A percentile compares a stretch with the other conserved stretches of the same genome.
These are phyloP conservation scores for Rhododendron vialii DNA, from an alignment of 148 eudicot species.

Conservation along the genomic window DNA sequence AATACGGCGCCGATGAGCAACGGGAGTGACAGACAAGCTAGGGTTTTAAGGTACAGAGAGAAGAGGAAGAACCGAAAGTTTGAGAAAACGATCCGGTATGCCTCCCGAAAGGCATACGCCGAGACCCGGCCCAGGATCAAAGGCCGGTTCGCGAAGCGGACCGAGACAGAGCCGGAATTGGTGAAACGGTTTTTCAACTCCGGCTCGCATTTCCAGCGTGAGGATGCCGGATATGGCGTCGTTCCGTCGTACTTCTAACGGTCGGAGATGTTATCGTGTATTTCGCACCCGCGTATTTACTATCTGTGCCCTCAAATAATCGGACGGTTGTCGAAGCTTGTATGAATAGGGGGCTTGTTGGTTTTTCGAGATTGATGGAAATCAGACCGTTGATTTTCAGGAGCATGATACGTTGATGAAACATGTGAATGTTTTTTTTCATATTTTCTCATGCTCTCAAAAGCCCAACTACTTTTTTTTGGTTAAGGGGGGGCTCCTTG, in stretches of 20 bases:
- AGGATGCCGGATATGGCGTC: constrained; percentile 45
- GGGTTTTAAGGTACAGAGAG: constrained; percentile 88
- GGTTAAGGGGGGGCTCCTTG: constrained; percentile 9
- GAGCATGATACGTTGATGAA: background rate
- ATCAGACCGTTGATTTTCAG: constrained; percentile 4
- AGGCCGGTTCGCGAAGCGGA: constrained; percentile 82
- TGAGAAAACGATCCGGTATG: constrained; percentile 89
- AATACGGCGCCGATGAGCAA: background rate
- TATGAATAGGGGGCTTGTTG: background rate
- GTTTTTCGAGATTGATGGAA: background rate
- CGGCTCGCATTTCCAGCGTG: constrained; percentile 15
- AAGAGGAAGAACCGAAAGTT: constrained; percentile 89
- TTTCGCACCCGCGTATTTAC: background rate
- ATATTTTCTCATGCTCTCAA: constrained; percentile 6
- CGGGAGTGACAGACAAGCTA: constrained; percentile 57
- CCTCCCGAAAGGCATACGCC: constrained; percentile 90
- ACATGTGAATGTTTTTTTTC: constrained; percentile 11
- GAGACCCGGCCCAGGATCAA: constrained; percentile 86
- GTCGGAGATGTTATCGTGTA: background rate
- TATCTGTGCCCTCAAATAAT: background rate
- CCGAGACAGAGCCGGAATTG: constrained; percentile 17
- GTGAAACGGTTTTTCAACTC: constrained; percentile 24
- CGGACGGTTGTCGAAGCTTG: background rate
- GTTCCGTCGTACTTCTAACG: constrained; percentile 40
- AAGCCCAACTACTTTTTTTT: constrained; percentile 22